Conservation (phyloP, 2,329 filamentous ascomycete genomes). For the Didymella pinodella region DNA sequence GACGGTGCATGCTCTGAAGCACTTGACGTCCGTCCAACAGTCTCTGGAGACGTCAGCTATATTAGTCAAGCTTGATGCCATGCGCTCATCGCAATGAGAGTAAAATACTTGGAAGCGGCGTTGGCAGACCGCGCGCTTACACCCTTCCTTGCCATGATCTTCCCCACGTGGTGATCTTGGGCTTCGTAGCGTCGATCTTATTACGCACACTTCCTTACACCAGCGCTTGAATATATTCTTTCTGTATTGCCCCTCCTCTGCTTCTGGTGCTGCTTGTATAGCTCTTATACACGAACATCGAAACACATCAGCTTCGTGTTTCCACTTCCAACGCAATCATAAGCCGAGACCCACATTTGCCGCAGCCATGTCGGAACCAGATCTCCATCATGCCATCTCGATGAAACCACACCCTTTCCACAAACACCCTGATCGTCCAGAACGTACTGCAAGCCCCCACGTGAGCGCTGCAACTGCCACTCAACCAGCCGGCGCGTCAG, state of each 20-base stretch:
- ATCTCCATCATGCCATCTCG: conserved; percentile 59
- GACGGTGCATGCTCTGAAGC: conserved; percentile 3
- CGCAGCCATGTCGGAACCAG: conserved; percentile 51
- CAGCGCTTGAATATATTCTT: neutral
- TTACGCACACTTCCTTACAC: conserved; percentile 7
- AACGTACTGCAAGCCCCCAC: conserved; percentile 43
- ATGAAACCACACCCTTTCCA: conserved; percentile 57
- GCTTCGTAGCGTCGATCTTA: conserved; percentile 20
- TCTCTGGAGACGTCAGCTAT: neutral
- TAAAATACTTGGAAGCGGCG: conserved; percentile 9
- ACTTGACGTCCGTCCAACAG: neutral
- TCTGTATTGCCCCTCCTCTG: neutral
- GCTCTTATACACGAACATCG: neutral
- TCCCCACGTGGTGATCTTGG: conserved; percentile 26
- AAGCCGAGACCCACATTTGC: neutral
- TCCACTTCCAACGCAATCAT: neutral
- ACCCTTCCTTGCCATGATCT: conserved; percentile 18
- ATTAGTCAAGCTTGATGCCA: neutral
- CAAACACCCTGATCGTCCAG: conserved; percentile 38
- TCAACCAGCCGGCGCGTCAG: conserved; percentile 28
- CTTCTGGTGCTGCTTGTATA: neutral
- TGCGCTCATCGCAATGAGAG: neutral
- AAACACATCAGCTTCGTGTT: neutral
- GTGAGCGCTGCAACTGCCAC: conserved; percentile 31
- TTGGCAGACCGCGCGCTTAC: conserved; percentile 9